These are phyloP conservation scores for Murraya paniculata DNA, from an alignment of 345 rosid genomes.

Conservation along the genomic window DNA sequence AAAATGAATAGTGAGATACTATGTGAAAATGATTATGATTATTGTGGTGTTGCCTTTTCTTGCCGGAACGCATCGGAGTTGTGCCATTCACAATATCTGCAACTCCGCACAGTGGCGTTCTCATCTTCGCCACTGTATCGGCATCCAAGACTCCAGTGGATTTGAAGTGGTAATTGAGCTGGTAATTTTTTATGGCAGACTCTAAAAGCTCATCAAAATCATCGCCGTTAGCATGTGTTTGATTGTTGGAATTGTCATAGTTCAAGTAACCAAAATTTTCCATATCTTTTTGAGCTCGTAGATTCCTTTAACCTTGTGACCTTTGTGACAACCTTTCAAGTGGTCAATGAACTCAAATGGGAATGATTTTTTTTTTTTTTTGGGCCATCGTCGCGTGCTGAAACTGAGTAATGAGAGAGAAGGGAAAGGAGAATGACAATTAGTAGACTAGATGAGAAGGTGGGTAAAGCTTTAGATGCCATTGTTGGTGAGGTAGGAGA, in stretches of 20 bases:
- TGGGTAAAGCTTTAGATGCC: not conserved
- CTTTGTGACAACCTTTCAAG: conserved; percentile 35
- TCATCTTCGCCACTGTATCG: conserved; percentile 21
- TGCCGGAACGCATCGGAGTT: conserved; percentile 21
- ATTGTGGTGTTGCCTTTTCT: not conserved
- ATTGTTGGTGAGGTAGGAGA: not conserved
- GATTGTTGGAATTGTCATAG: not conserved
- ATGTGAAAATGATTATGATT: conserved; percentile 16
- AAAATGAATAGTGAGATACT: conserved; percentile 25
- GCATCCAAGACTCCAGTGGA: conserved; percentile 25
- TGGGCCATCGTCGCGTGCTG: not conserved
- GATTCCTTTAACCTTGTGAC: conserved; percentile 28
- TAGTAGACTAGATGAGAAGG: not conserved
- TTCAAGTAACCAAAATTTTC: conserved; percentile 34
- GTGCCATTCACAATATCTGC: conserved; percentile 36
- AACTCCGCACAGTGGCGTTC: conserved; percentile 33
- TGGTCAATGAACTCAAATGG: conserved; percentile 30
- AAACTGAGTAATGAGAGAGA: not conserved
- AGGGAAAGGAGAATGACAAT: not conserved
- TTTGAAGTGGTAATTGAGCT: conserved; percentile 24
- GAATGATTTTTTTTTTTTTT: not conserved
- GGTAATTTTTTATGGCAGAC: conserved; percentile 33
- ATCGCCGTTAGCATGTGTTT: conserved; percentile 10
- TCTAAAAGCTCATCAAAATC: conserved; percentile 31
- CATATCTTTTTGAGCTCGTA: conserved; percentile 25